phyloP scores from a whole-genome alignment of 257 asterid species.

The Verbascum thapsus region DNA sequence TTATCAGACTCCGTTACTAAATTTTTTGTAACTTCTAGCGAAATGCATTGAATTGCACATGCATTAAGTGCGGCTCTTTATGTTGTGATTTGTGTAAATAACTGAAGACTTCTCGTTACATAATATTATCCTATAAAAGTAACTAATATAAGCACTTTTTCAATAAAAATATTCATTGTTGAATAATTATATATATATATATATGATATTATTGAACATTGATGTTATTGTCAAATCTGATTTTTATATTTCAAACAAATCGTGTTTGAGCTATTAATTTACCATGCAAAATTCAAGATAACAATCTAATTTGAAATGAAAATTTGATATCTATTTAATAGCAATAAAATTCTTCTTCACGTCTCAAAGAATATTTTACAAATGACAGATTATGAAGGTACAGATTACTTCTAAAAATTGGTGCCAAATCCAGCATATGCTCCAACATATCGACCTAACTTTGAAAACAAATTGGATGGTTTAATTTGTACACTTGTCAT shows the following conservation, averaged over 20 bases:
- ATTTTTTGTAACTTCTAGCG: slow-evolving; percentile 9
- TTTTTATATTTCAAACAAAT: no score
- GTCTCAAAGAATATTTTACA: background rate
- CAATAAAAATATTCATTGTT: no score
- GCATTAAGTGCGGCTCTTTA: background rate
- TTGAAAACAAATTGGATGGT: slow-evolving; percentile 23
- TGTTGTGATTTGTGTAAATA: background rate
- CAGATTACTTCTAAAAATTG: background rate
- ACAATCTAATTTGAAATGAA: no score
- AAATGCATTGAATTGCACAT: slow-evolving; percentile 1
- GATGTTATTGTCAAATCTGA: no score
- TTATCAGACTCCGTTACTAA: slow-evolving; percentile 8
- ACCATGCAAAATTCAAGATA: no score
- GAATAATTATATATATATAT: no score
- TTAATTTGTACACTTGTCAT: slow-evolving; percentile 11
- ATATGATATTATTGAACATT: no score
- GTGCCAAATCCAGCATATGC: background rate
- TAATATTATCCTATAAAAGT: slow-evolving; percentile 1
- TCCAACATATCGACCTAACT: background rate
- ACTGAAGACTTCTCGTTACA: background rate
- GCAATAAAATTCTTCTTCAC: no score
- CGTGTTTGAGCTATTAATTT: no score
- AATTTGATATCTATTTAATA: no score
- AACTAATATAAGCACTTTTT: no score
- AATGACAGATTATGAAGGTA: slow-evolving; percentile 1